Evolutionary conservation across 192 early-diverging fungal species (phyloP).

Genomic region (Piromyces finnis): DNA sequence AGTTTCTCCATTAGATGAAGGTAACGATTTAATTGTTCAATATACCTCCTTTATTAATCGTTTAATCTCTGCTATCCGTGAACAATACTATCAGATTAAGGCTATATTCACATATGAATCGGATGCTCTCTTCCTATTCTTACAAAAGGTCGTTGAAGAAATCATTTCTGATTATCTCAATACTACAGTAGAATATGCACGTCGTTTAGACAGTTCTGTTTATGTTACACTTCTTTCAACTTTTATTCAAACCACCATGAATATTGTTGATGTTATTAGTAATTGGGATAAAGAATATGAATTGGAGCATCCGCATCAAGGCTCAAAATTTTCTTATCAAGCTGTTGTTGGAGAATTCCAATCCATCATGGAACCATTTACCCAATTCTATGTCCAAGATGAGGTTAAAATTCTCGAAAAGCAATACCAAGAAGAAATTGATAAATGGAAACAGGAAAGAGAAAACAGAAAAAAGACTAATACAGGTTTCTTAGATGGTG

Average conservation of each 20-base stretch:
- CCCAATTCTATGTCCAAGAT: conserved; percentile 43
- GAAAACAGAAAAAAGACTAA: conserved; percentile 4
- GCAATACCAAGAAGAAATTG: conserved; percentile 34
- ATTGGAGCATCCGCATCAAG: not conserved
- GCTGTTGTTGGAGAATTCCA: conserved; percentile 5
- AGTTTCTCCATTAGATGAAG: not conserved
- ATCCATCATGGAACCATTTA: conserved; percentile 38
- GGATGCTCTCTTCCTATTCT: conserved; percentile 52
- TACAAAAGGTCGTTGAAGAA: conserved; percentile 68
- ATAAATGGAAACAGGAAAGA: conserved; percentile 43
- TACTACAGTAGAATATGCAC: conserved; percentile 39
- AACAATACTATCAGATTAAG: not conserved
- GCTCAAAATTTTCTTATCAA: conserved; percentile 12
- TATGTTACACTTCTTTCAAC: conserved; percentile 54
- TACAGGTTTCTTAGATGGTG: conserved; percentile 11
- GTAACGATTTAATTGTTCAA: not conserved
- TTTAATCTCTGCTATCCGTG: not conserved
- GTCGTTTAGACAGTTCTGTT: conserved; percentile 28
- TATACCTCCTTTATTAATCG: not conserved
- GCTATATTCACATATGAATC: conserved; percentile 43
- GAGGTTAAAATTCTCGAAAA: conserved; percentile 42
- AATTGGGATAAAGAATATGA: not conserved
- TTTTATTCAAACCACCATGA: conserved; percentile 31
- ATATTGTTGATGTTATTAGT: conserved; percentile 25
- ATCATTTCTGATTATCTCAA: conserved; percentile 55